These are phyloP conservation scores for Phoma sp. DNA, from an alignment of 2,329 filamentous ascomycete species.

Conservation along the genomic window DNA sequence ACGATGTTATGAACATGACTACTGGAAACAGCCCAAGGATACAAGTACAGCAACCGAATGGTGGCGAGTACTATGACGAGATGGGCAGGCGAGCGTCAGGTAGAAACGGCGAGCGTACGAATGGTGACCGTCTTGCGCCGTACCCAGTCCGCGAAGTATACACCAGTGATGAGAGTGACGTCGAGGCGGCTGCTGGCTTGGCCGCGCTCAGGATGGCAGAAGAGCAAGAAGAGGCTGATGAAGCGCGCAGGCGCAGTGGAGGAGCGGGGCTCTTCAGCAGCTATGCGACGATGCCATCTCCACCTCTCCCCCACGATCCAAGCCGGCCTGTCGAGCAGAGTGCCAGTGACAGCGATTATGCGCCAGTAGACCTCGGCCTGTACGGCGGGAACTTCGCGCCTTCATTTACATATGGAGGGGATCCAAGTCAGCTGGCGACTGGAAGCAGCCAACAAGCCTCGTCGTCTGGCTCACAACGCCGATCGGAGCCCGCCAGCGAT, in stretches of 20 bases:
- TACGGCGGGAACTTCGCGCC: slow-evolving; percentile 76
- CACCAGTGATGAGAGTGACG: slow-evolving; percentile 77
- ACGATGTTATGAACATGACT: slow-evolving; percentile 62
- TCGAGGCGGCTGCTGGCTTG: slow-evolving; percentile 83
- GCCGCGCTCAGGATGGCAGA: slow-evolving; percentile 86
- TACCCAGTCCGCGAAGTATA: slow-evolving; percentile 41
- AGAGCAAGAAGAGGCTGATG: slow-evolving; percentile 71
- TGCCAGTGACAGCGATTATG: slow-evolving; percentile 73
- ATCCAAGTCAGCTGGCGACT: slow-evolving; percentile 52
- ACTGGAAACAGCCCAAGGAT: slow-evolving; percentile 34
- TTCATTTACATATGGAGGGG: slow-evolving; percentile 67
- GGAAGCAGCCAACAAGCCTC: slow-evolving; percentile 52
- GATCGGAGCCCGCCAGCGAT: slow-evolving; percentile 53
- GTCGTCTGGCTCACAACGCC: slow-evolving; percentile 55
- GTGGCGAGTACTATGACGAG: slow-evolving; percentile 37
- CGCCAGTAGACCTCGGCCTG: slow-evolving; percentile 72
- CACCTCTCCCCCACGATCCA: slow-evolving; percentile 50
- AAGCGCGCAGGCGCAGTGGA: slow-evolving; percentile 65
- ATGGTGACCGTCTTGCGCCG: slow-evolving; percentile 56
- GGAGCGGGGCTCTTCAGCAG: slow-evolving; percentile 60
- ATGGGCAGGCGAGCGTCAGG: slow-evolving; percentile 32
- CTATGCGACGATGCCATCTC: slow-evolving; percentile 51
- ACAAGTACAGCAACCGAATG: slow-evolving; percentile 47
- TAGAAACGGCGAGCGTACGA: slow-evolving; percentile 51
- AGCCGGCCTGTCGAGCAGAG: slow-evolving; percentile 29